Evolutionary conservation across 2,329 filamentous ascomycete species (phyloP).

Genomic region (Microcyclospora tardicrescens): DNA sequence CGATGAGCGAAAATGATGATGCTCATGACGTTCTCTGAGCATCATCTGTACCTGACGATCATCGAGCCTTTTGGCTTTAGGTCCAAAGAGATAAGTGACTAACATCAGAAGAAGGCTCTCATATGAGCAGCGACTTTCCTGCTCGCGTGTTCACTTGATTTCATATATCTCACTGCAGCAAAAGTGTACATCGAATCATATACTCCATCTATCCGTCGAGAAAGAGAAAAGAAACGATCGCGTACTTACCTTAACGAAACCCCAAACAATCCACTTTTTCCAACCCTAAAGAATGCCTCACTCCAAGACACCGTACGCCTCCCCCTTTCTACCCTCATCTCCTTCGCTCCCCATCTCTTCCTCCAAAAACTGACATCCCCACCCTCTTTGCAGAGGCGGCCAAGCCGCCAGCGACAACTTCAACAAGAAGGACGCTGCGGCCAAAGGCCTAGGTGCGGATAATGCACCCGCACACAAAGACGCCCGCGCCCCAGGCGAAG

Average conservation of each 20-base stretch:
- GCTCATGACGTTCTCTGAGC: no score
- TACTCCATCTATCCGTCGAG: no score
- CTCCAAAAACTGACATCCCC: constrained; percentile 2
- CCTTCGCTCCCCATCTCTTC: neutral
- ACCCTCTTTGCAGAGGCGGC: constrained; percentile 16
- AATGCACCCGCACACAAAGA: constrained; percentile 22
- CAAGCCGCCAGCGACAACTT: constrained; percentile 21
- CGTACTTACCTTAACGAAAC: neutral
- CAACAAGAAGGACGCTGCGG: constrained; percentile 23
- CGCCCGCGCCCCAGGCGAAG: constrained; percentile 16
- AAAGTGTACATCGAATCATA: no score
- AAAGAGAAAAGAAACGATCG: neutral
- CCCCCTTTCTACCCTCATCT: neutral
- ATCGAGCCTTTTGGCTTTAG: neutral
- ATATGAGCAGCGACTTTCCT: no score
- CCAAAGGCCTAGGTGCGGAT: constrained; percentile 20
- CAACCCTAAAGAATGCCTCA: constrained; percentile 8
- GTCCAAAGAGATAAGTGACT: no score
- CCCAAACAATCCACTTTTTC: neutral
- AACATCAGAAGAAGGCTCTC: no score
- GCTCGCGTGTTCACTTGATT: no score
- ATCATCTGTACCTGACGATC: constrained; percentile 2
- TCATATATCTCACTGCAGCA: no score
- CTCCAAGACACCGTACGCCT: constrained; percentile 14
- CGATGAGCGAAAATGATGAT: no score